Evolutionary conservation across 805 yeast genomes (phyloP).

Genomic region (Myxozyma neglecta): DNA sequence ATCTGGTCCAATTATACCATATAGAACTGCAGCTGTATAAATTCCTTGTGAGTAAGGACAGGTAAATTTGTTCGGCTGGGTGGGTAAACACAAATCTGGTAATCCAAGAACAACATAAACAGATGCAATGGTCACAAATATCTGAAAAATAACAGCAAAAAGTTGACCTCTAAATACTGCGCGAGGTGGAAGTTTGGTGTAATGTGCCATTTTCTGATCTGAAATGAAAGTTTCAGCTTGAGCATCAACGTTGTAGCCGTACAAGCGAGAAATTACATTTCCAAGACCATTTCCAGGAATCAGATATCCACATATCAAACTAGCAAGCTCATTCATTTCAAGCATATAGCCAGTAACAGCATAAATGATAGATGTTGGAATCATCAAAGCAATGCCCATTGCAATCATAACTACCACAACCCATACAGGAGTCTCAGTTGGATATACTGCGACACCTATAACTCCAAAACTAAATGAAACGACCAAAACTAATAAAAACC

Average conservation of each 20-base stretch:
- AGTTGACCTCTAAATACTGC: slow-evolving; percentile 53
- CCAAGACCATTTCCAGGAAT: slow-evolving; percentile 61
- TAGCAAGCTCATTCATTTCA: slow-evolving; percentile 45
- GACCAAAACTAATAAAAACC: slow-evolving; percentile 43
- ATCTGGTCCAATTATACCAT: slow-evolving; percentile 34
- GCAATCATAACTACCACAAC: slow-evolving; percentile 58
- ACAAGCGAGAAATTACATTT: slow-evolving; percentile 46
- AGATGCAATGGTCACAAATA: slow-evolving; percentile 52
- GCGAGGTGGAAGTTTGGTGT: slow-evolving; percentile 54
- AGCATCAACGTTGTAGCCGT: slow-evolving; percentile 40
- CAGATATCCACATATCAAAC: slow-evolving; percentile 48
- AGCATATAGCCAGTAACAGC: slow-evolving; percentile 62
- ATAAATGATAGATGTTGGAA: slow-evolving; percentile 62
- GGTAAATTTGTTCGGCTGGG: slow-evolving; percentile 27
- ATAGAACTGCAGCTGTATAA: slow-evolving; percentile 29
- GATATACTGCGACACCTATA: slow-evolving; percentile 39
- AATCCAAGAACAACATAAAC: slow-evolving; percentile 45
- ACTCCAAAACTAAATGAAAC: slow-evolving; percentile 42
- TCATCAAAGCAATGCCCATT: slow-evolving; percentile 54
- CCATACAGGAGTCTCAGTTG: slow-evolving; percentile 58
- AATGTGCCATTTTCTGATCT: slow-evolving; percentile 53
- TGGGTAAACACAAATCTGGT: slow-evolving; percentile 29
- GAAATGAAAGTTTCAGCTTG: slow-evolving; percentile 44
- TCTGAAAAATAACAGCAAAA: slow-evolving; percentile 53
- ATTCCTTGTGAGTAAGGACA: slow-evolving; percentile 32